Conservation (phyloP, 2,329 filamentous ascomycete species). For the Sporothrix dimorphospora region DNA sequence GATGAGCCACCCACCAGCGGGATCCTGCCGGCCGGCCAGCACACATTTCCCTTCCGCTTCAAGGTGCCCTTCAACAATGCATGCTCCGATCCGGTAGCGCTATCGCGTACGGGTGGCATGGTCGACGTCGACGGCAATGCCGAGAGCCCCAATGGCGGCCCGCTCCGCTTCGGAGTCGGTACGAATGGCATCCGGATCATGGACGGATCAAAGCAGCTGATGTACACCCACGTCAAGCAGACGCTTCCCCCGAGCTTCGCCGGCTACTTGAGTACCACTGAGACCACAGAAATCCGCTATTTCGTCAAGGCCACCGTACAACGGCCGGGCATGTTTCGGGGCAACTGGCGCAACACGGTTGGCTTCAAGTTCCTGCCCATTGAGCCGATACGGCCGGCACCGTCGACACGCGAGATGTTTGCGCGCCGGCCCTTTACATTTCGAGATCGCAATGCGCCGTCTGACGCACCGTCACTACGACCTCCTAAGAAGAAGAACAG, state of each 20-base stretch:
- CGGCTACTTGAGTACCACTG: slow-evolving; percentile 85
- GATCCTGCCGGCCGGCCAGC: slow-evolving; percentile 68
- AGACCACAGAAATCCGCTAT: slow-evolving; percentile 87
- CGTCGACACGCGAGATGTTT: slow-evolving; percentile 76
- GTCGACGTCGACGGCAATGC: slow-evolving; percentile 57
- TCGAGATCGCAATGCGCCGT: slow-evolving; percentile 45
- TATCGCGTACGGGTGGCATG: slow-evolving; percentile 58
- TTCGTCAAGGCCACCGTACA: slow-evolving; percentile 95
- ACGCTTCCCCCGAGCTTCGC: slow-evolving; percentile 87
- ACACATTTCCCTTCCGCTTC: slow-evolving; percentile 78
- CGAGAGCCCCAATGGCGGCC: slow-evolving; percentile 40
- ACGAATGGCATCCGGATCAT: slow-evolving; percentile 61
- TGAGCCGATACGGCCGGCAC: slow-evolving; percentile 75
- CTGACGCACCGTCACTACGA: slow-evolving; percentile 33
- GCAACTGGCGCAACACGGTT: slow-evolving; percentile 73
- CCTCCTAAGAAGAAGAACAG: slow-evolving; percentile 54
- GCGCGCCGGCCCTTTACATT: slow-evolving; percentile 72
- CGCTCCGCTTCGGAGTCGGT: slow-evolving; percentile 52
- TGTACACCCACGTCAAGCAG: slow-evolving; percentile 73
- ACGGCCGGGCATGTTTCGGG: slow-evolving; percentile 84
- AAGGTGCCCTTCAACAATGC: slow-evolving; percentile 78
- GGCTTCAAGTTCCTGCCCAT: slow-evolving; percentile 90
- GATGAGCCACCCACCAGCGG: slow-evolving; percentile 39
- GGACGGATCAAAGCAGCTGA: slow-evolving; percentile 65
- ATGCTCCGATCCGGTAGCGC: slow-evolving; percentile 59